Evolutionary conservation across 1,284 basidiomycete species (phyloP).

Genomic region (Leccinum colubrinum): DNA sequence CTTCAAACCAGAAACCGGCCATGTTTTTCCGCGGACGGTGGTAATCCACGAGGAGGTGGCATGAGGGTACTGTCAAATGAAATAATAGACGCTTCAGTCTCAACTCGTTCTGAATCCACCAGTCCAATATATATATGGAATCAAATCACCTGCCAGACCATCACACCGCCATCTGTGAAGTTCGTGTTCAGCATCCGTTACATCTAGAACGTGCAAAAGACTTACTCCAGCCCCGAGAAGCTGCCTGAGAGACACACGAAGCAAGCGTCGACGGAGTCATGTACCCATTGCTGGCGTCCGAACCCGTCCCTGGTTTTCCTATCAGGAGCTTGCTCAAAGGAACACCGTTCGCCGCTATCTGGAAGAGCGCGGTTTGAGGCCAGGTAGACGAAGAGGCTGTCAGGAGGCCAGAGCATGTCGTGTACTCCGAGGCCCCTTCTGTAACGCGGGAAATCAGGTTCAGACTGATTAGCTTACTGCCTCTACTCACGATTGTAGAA

Average conservation of each 20-base stretch:
- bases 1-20: constrained; percentile 18
- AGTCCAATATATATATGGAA: background rate
- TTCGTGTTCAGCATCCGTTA: constrained; percentile 2
- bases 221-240: constrained; percentile 57
- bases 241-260: constrained; percentile 52
- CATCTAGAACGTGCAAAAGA: constrained; percentile 9
- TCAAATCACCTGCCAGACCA: constrained; percentile 39
- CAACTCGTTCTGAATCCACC: constrained; percentile 17
- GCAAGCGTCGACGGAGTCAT: constrained; percentile 53
- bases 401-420: constrained; percentile 43
- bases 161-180: constrained; percentile 47
- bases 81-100: constrained; percentile 35
- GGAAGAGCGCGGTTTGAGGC: constrained; percentile 50
- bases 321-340: constrained; percentile 52
- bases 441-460: background rate
- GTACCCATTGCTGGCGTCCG: constrained; percentile 59
- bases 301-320: constrained; percentile 56
- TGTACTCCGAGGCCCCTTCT: constrained; percentile 48
- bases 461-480: background rate
- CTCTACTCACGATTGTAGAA: constrained; percentile 60
- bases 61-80: constrained; percentile 26
- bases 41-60: constrained; percentile 25
- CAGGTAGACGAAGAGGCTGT: constrained; percentile 39
- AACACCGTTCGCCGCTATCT: constrained; percentile 58
- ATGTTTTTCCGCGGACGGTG: constrained; percentile 25